Evolutionary conservation across 2,329 filamentous ascomycete genomes (phyloP).

Genomic region (Hypoxylon sp.): DNA sequence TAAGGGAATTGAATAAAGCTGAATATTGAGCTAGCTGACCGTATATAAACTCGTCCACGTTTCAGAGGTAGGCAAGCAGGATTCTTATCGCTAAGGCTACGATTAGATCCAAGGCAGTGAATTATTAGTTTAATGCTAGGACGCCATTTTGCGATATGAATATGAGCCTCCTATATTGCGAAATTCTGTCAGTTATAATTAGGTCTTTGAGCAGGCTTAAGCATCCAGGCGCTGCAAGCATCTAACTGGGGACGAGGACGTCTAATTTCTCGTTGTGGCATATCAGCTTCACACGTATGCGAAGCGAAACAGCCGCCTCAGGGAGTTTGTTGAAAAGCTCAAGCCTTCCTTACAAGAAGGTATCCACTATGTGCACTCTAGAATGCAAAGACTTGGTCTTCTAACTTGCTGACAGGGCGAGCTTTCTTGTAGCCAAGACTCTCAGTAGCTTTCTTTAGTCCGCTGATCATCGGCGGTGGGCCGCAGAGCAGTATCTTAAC

Average conservation of each 20-base stretch:
- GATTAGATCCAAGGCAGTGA: slow-evolving; percentile 1
- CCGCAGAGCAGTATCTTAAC: slow-evolving; percentile 96
- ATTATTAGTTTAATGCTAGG: slow-evolving; percentile 1
- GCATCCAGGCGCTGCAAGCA: neutral
- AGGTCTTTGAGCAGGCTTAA: neutral
- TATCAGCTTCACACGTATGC: neutral
- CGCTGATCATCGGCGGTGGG: slow-evolving; percentile 95
- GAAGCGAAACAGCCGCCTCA: neutral
- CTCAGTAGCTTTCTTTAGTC: slow-evolving; percentile 96
- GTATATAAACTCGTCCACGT: neutral
- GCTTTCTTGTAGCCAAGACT: slow-evolving; percentile 92
- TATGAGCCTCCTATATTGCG: neutral
- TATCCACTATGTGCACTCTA: slow-evolving; percentile 57
- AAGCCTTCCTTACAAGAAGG: neutral
- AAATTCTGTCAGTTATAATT: neutral
- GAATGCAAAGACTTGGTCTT: slow-evolving; percentile 98
- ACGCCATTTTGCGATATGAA: slow-evolving; percentile 8
- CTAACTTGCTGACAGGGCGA: slow-evolving; percentile 93
- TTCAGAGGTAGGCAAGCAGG: neutral
- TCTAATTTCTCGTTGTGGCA: neutral
- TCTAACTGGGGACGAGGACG: neutral
- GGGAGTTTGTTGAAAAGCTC: slow-evolving; percentile 9
- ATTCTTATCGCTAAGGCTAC: slow-evolving; percentile 13
- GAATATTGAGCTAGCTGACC: neutral
- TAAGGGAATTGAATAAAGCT: neutral